These are phyloP conservation scores for Caloboletus inedulis DNA, from an alignment of 1,284 basidiomycete species.

Conservation along the genomic window DNA sequence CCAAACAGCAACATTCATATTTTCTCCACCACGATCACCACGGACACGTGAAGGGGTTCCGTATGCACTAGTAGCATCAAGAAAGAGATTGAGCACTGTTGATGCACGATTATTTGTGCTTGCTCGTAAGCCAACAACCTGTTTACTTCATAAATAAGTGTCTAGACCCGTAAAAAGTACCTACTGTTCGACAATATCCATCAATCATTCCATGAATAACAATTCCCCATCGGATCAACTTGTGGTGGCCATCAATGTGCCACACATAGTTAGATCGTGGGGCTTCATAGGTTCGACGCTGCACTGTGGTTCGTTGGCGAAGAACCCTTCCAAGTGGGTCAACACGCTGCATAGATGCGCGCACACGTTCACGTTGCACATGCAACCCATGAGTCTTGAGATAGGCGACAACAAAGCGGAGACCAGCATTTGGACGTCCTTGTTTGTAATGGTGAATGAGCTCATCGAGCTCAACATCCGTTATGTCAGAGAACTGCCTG, in stretches of 20 bases:
- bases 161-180: too few relatives aligned
- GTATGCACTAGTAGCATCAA: background rate
- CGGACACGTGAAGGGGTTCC: background rate
- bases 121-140: background rate
- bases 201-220: background rate
- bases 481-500: too few relatives aligned
- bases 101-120: background rate
- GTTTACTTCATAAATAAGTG: background rate
- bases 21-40: slow-evolving; percentile 26
- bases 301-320: background rate
- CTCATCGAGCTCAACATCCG: too few relatives aligned
- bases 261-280: background rate
- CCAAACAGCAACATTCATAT: slow-evolving; percentile 19
- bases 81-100: background rate
- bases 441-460: too few relatives aligned
- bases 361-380: too few relatives aligned
- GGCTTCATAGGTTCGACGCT: background rate
- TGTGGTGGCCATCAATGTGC: background rate
- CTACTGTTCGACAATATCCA: background rate
- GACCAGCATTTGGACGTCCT: too few relatives aligned
- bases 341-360: too few relatives aligned
- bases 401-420: too few relatives aligned
- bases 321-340: background rate
- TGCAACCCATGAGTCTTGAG: too few relatives aligned
- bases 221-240: background rate